phyloP scores from a whole-genome alignment of 1,284 basidiomycete species.

The Sanguinoderma infundibulare region DNA sequence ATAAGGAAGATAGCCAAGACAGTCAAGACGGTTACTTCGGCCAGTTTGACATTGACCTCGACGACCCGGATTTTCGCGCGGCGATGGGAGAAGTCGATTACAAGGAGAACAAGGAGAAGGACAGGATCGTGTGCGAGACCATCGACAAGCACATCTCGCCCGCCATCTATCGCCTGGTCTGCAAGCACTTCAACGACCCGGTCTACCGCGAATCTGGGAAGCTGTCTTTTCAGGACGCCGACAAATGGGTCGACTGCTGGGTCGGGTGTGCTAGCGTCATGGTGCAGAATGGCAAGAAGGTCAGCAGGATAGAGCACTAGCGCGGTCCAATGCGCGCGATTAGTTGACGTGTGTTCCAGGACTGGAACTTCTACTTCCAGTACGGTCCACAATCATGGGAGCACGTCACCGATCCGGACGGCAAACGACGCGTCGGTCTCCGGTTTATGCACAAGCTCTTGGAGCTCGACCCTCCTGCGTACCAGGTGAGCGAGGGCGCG shows the following conservation, averaged over 20 bases:
- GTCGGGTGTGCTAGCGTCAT: conserved; percentile 73
- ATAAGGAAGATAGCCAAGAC: conserved; percentile 56
- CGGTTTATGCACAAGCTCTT: conserved; percentile 73
- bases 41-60: conserved; percentile 56
- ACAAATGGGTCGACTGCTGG: conserved; percentile 79
- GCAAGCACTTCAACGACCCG: conserved; percentile 50
- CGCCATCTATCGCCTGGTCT: conserved; percentile 65
- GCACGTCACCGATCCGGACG: conserved; percentile 56
- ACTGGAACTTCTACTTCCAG: conserved; percentile 69
- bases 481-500: conserved; percentile 48
- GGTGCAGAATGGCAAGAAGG: conserved; percentile 56
- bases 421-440: conserved; percentile 67
- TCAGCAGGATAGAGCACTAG: not conserved
- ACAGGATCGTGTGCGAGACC: conserved; percentile 50
- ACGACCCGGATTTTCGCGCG: conserved; percentile 62
- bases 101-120: conserved; percentile 41
- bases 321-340: not conserved
- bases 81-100: conserved; percentile 49
- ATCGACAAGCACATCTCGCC: conserved; percentile 61
- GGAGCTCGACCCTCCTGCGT: conserved; percentile 65
- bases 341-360: conserved; percentile 39
- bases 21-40: conserved; percentile 81
- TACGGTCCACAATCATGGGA: conserved; percentile 65
- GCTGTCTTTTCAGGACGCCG: conserved; percentile 38
- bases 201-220: conserved; percentile 34